Evolutionary conservation across 2,329 filamentous ascomycete species (phyloP), one percentile per base, ranked within the genome.

Genomic region (Diaporthe aspalathi): DNA sequence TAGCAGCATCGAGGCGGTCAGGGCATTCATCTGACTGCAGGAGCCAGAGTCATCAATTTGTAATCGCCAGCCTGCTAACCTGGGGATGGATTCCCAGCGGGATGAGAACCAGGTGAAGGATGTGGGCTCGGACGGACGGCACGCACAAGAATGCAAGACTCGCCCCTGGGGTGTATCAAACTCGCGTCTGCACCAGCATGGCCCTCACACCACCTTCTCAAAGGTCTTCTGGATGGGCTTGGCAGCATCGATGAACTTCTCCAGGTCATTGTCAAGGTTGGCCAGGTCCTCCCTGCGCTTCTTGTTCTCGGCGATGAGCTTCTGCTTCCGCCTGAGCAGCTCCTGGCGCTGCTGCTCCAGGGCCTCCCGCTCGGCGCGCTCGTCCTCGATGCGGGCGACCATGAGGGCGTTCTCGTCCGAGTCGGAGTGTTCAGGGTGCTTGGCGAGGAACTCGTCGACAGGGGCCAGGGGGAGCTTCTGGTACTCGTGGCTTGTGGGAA

Each of bases 221-320:
- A 97, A 94, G 2, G 93, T 89, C 79, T 92, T 93, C 81, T 95
- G 92, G 71, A 97, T 97, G 0, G 94, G 94, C 86, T 95, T 95
- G 65, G 94, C 94, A 63, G 93, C 93, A 81, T 97, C 94, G 77
- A 97, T 95, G 79, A 97, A 97, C 78, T 93, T 95, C 83, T 98
- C 96, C 70, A 98, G 84, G 81, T 97, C 94, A 78, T 93, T 92
- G 77, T 99, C 96, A 73, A 99, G 84, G 77, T 93, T 97, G 24
- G 93, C 94, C 62, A 99, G 84, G 77, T 98, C 94, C 70, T 98
- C 95, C 80, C 97, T 97, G 75, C 95, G 89, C 83, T 94, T 94
- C 83, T 97, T 97, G 80, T 98, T 98, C 79, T 90, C 88, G 1
- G 87, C 84, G 66, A 89, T 90, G 62, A 90, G 84, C 79, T 90